A percentile compares a stretch with the other conserved stretches of the same genome.
Conservation (phyloP, 2,329 filamentous ascomycete genomes). For the Fusarium keratoplasticum region DNA sequence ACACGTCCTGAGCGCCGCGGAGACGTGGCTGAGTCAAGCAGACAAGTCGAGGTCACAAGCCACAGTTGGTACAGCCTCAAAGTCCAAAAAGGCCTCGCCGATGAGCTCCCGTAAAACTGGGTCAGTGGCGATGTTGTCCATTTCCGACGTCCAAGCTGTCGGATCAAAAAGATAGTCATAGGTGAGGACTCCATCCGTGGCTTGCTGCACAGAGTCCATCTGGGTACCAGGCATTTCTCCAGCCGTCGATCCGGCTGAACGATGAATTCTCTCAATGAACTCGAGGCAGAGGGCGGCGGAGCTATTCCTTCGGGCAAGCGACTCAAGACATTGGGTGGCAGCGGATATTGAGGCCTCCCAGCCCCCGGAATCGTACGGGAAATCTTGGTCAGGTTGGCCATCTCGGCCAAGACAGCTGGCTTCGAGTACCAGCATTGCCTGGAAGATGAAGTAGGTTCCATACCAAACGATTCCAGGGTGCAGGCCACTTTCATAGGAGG, state of each 20-base stretch:
- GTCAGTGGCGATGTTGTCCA: neutral
- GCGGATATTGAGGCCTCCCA: neutral
- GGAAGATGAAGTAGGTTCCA: constrained; percentile 58
- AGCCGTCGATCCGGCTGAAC: neutral
- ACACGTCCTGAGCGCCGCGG: neutral
- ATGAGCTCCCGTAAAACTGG: neutral
- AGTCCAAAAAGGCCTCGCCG: neutral
- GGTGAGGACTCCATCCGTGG: neutral
- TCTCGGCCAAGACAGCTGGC: constrained; percentile 18
- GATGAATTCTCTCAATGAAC: neutral
- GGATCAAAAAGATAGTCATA: neutral
- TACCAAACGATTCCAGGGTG: constrained; percentile 56
- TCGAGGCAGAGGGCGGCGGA: neutral
- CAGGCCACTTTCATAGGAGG: constrained; percentile 35
- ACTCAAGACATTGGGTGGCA: neutral
- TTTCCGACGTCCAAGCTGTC: neutral
- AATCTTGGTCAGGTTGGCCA: neutral
- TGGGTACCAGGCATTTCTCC: neutral
- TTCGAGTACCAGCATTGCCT: constrained; percentile 55
- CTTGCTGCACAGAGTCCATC: neutral
- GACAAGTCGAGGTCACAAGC: neutral
- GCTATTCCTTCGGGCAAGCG: neutral
- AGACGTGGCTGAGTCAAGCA: neutral
- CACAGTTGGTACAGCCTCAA: neutral
- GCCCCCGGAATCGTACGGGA: neutral